Evolutionary conservation across 1,284 basidiomycete genomes (phyloP).

Genomic region (Apiotrichum laibachii): DNA sequence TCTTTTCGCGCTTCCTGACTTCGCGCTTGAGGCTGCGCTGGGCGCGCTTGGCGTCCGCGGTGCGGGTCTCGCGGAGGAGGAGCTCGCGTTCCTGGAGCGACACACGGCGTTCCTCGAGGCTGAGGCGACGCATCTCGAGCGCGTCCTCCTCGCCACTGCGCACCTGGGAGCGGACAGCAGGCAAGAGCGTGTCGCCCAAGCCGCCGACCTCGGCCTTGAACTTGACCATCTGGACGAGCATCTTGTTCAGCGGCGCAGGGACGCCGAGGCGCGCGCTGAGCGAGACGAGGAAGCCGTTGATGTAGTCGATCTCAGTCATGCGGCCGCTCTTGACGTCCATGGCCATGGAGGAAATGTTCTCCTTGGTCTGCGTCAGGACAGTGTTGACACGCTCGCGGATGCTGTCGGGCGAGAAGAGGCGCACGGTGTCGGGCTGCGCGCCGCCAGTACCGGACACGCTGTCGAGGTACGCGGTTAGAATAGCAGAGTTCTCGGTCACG

Average conservation of each 20-base stretch:
- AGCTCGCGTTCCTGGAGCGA: slow-evolving; percentile 13
- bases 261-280: slow-evolving; percentile 65
- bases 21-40: slow-evolving; percentile 3
- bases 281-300: slow-evolving; percentile 78
- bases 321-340: slow-evolving; percentile 62
- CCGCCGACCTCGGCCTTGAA: slow-evolving; percentile 51
- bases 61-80: slow-evolving; percentile 10
- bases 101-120: slow-evolving; percentile 13
- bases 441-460: slow-evolving; percentile 46
- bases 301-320: slow-evolving; percentile 72
- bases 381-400: slow-evolving; percentile 57
- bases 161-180: neutral
- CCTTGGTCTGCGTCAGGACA: slow-evolving; percentile 59
- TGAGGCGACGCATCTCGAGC: neutral
- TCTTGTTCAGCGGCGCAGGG: slow-evolving; percentile 62
- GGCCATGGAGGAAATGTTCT: slow-evolving; percentile 76
- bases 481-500: slow-evolving; percentile 64
- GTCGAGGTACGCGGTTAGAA: slow-evolving; percentile 54
- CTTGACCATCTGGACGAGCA: slow-evolving; percentile 63
- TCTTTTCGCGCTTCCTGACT: slow-evolving; percentile 1
- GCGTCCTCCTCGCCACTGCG: neutral
- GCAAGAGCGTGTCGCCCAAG: slow-evolving; percentile 9
- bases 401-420: slow-evolving; percentile 33
- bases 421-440: slow-evolving; percentile 33
- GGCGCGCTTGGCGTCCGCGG: slow-evolving; percentile 5